phyloP scores from a whole-genome alignment of 345 rosid genomes.

The Citrus australasica region DNA sequence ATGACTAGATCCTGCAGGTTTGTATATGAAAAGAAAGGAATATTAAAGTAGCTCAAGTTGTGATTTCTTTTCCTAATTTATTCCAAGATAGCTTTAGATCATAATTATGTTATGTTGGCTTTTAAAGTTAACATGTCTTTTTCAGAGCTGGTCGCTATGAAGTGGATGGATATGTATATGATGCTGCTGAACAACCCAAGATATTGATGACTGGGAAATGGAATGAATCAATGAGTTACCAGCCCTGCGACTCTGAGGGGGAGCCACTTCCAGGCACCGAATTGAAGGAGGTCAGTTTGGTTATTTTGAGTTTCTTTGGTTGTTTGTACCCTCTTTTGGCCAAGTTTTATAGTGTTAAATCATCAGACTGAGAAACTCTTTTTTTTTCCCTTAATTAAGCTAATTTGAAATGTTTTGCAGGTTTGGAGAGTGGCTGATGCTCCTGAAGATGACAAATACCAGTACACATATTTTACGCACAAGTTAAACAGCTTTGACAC shows the following conservation, averaged over 20 bases:
- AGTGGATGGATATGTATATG: constrained; percentile 82
- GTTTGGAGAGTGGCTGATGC: constrained; percentile 70
- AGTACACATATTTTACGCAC: constrained; percentile 77
- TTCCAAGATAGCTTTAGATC: not conserved
- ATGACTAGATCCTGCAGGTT: not conserved
- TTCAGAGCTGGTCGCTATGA: constrained; percentile 85
- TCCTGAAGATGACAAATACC: constrained; percentile 75
- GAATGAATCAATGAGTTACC: constrained; percentile 74
- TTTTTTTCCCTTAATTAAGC: not conserved
- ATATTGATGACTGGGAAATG: constrained; percentile 84
- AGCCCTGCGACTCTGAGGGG: constrained; percentile 75
- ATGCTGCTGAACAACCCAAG: constrained; percentile 79
- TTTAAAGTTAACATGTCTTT: constrained; percentile 7
- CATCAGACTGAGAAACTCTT: not conserved
- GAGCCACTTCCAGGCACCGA: constrained; percentile 81
- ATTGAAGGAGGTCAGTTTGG: constrained; percentile 53
- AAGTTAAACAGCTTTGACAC: constrained; percentile 84
- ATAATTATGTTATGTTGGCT: not conserved
- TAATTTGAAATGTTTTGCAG: constrained; percentile 25
- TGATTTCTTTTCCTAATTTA: not conserved
- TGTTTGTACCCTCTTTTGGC: not conserved
- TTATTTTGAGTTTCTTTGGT: not conserved
- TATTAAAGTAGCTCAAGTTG: not conserved
- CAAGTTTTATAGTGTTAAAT: not conserved
- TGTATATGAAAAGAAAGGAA: not conserved